These are phyloP conservation scores for Vitis hybrid DNA, from an alignment of 177 flowering plant genomes.

Conservation along the genomic window DNA sequence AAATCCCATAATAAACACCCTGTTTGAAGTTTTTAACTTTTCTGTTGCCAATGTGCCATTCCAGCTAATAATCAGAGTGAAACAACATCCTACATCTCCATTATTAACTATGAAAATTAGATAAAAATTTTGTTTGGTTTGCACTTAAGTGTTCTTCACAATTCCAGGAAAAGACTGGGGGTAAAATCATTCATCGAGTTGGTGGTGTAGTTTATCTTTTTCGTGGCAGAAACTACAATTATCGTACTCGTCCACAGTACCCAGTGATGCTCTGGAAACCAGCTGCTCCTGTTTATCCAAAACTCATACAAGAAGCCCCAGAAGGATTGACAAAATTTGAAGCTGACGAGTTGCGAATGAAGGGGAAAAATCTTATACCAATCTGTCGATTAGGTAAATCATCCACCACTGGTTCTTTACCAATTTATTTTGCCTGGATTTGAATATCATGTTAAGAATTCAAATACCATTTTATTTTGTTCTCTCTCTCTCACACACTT, in stretches of 20 bases:
- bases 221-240: constrained; percentile 89
- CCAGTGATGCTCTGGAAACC: constrained; percentile 99
- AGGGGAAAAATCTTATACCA: constrained; percentile 75
- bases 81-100: background rate
- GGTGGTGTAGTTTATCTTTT: constrained; percentile 89
- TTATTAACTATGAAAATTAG: background rate
- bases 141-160: constrained; percentile 16
- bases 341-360: constrained; percentile 69
- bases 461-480: no score
- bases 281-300: constrained; percentile 96
- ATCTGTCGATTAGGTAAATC: constrained; percentile 83
- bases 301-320: constrained; percentile 95
- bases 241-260: constrained; percentile 71
- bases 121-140: constrained; percentile 2
- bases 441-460: no score
- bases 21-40: background rate
- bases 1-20: no score
- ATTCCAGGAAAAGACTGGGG: constrained; percentile 84
- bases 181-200: constrained; percentile 81
- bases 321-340: constrained; percentile 84
- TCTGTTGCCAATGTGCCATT: background rate
- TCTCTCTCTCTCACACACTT: no score
- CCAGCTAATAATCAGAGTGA: background rate
- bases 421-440: no score
- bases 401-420: background rate